Evolutionary conservation across 2,329 filamentous ascomycete genomes (phyloP).

Genomic region (Alternaria viburni): DNA sequence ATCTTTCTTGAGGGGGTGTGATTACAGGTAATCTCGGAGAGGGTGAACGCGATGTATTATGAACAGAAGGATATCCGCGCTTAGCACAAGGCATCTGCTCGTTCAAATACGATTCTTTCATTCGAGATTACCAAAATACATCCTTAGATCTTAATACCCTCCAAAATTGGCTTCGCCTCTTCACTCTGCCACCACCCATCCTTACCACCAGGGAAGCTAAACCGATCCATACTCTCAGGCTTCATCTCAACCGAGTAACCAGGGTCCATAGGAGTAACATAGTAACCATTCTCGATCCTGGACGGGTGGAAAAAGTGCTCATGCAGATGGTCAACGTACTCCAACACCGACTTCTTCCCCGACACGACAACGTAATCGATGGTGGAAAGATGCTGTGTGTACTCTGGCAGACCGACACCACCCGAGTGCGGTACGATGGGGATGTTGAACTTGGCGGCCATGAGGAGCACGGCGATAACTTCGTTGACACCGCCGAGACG

Average conservation of each 20-base stretch:
- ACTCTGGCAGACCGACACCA: slow-evolving; percentile 89
- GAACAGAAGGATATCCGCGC: background rate
- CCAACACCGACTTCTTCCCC: slow-evolving; percentile 80
- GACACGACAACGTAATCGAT: slow-evolving; percentile 91
- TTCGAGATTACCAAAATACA: background rate
- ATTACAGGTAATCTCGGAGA: background rate
- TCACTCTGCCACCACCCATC: slow-evolving; percentile 86
- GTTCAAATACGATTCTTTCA: background rate
- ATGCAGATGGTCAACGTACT: slow-evolving; percentile 92
- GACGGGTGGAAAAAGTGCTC: slow-evolving; percentile 89
- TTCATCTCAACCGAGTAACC: slow-evolving; percentile 97
- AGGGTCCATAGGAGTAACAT: slow-evolving; percentile 80
- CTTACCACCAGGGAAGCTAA: slow-evolving; percentile 75
- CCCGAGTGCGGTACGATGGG: slow-evolving; percentile 90
- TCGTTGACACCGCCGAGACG: slow-evolving; percentile 90
- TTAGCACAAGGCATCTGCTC: background rate
- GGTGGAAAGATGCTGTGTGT: slow-evolving; percentile 89
- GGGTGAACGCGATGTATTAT: background rate
- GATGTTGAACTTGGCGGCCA: slow-evolving; percentile 79
- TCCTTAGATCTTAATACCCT: slow-evolving; percentile 57
- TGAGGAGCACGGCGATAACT: slow-evolving; percentile 85
- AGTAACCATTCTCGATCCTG: slow-evolving; percentile 82
- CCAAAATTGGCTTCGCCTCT: slow-evolving; percentile 76
- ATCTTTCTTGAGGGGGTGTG: background rate
- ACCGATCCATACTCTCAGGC: slow-evolving; percentile 81